phyloP scores from a whole-genome alignment of 495 filamentous ascomycete genomes.

The Aspergillus carlsbadensis region DNA sequence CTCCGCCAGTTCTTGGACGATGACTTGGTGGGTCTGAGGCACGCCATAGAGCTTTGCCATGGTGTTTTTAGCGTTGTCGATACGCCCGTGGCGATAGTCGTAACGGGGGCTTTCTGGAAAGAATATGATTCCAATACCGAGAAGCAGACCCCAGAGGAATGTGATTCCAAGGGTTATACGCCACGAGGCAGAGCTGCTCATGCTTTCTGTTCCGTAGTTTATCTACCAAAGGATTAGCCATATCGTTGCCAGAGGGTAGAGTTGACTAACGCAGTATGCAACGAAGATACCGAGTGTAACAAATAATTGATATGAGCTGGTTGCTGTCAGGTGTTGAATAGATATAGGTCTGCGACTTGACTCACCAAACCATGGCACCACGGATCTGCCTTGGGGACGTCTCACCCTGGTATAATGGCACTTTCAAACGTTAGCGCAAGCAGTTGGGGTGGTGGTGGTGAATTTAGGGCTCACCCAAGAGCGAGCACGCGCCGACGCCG shows the following conservation, averaged over 20 bases:
- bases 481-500: conserved; percentile 65
- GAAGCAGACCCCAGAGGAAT: conserved; percentile 68
- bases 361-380: conserved; percentile 59
- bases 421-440: conserved; percentile 62
- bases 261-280: conserved; percentile 52
- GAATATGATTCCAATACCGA: conserved; percentile 64
- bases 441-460: conserved; percentile 25
- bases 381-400: conserved; percentile 62
- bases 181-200: conserved; percentile 57
- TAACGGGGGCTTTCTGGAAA: conserved; percentile 72
- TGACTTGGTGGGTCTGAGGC: conserved; percentile 55
- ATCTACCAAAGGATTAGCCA: conserved; percentile 31
- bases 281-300: conserved; percentile 83
- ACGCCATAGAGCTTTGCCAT: conserved; percentile 70
- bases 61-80: conserved; percentile 60
- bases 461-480: not conserved
- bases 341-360: not conserved
- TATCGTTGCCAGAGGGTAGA: too few species aligned
- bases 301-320: conserved; percentile 72
- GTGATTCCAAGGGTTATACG: conserved; percentile 77
- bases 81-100: conserved; percentile 61
- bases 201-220: conserved; percentile 68
- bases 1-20: conserved; percentile 65
- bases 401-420: conserved; percentile 73
- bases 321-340: not conserved